A percentile compares a stretch with the other conserved stretches of the same genome.
Conservation (phyloP, 495 filamentous ascomycete genomes). For the Penicillium samsonianum region DNA sequence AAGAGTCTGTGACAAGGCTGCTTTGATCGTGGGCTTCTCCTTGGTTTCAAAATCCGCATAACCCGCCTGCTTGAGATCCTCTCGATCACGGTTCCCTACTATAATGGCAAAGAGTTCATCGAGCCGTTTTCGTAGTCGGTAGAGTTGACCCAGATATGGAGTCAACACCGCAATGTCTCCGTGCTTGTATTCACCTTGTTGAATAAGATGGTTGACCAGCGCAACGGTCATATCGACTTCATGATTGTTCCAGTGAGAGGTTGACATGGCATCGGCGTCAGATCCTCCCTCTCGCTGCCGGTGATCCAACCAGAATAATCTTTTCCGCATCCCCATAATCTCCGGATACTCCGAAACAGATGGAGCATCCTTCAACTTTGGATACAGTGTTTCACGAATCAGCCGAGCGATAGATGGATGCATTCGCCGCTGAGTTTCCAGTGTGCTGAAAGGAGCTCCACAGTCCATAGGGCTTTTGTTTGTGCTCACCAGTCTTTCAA, state of each 20-base stretch:
- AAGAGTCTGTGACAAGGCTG: slow-evolving; percentile 59
- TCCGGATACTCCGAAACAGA: slow-evolving; percentile 56
- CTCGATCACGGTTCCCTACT: slow-evolving; percentile 66
- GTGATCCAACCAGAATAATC: slow-evolving; percentile 79
- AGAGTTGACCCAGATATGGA: slow-evolving; percentile 73
- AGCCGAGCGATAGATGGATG: slow-evolving; percentile 66
- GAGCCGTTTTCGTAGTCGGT: slow-evolving; percentile 56
- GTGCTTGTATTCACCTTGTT: slow-evolving; percentile 63
- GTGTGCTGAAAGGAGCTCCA: slow-evolving; percentile 54
- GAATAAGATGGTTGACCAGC: slow-evolving; percentile 71
- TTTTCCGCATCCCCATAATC: slow-evolving; percentile 63
- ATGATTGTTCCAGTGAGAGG: slow-evolving; percentile 65
- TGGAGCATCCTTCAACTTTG: slow-evolving; percentile 58
- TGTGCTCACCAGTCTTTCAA: slow-evolving; percentile 63
- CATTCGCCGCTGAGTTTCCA: slow-evolving; percentile 77
- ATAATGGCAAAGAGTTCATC: slow-evolving; percentile 57
- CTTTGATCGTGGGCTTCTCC: slow-evolving; percentile 35
- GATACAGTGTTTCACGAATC: slow-evolving; percentile 64
- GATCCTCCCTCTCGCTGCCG: slow-evolving; percentile 51
- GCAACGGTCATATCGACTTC: slow-evolving; percentile 68
- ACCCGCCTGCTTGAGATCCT: slow-evolving; percentile 57
- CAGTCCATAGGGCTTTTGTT: slow-evolving; percentile 16
- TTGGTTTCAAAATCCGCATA: slow-evolving; percentile 33
- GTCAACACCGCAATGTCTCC: slow-evolving; percentile 79
- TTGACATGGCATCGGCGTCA: slow-evolving; percentile 43